These are phyloP conservation scores for Nannochloris sp. DNA, from an alignment of 139 green algal species.

Conservation along the genomic window DNA sequence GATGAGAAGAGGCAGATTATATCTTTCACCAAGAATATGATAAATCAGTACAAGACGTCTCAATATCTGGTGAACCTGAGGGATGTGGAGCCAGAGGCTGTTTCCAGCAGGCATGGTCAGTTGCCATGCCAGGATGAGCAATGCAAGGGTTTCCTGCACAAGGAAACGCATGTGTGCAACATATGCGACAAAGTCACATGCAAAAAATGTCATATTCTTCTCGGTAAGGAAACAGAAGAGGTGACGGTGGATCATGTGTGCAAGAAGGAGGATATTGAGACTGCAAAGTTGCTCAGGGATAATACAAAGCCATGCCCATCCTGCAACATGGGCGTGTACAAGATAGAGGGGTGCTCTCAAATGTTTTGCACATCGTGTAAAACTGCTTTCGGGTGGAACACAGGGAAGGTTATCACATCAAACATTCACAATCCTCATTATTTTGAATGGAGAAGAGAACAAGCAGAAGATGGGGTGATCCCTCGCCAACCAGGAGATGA, in stretches of 20 bases:
- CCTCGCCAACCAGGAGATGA: not conserved
- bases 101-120: not conserved
- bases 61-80: not conserved
- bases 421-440: conserved; percentile 2
- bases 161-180: not conserved
- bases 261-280: not conserved
- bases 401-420: not conserved
- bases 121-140: not conserved
- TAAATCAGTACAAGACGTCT: not conserved
- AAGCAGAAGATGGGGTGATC: not conserved
- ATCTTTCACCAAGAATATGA: not conserved
- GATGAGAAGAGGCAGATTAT: not conserved
- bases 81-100: not conserved
- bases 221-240: not conserved
- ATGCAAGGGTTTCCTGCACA: not conserved
- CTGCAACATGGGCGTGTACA: not conserved
- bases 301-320: not conserved
- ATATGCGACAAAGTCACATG: not conserved
- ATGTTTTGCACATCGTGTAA: not conserved
- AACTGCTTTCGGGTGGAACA: not conserved
- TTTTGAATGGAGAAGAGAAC: not conserved
- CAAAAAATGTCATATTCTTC: not conserved
- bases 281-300: not conserved
- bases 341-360: not conserved
- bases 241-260: not conserved